These are phyloP conservation scores for Metarhizium guizhouense DNA, from an alignment of 2,329 filamentous ascomycete genomes.

Conservation along the genomic window DNA sequence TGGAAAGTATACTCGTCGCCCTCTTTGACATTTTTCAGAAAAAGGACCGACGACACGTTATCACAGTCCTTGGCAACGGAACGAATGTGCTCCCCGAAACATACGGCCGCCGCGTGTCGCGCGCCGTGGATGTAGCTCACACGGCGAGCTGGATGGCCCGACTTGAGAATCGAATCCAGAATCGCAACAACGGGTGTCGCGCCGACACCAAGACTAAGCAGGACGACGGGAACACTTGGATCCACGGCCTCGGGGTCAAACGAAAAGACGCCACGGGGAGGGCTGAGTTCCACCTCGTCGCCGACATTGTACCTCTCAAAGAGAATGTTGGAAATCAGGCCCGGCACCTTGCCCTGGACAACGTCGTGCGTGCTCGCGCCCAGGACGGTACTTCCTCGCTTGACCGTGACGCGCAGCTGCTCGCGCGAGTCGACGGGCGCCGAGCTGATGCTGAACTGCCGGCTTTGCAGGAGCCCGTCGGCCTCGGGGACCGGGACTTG, in stretches of 20 bases:
- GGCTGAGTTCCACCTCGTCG: constrained; percentile 45
- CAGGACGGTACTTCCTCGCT: constrained; percentile 20
- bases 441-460: constrained; percentile 70
- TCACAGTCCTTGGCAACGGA: constrained; percentile 27
- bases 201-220: constrained; percentile 61
- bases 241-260: constrained; percentile 38
- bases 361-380: constrained; percentile 17
- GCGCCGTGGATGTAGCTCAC: constrained; percentile 58
- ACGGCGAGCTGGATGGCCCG: constrained; percentile 25
- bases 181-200: constrained; percentile 59
- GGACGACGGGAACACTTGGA: constrained; percentile 45
- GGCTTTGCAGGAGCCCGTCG: constrained; percentile 51
- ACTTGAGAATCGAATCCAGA: constrained; percentile 41
- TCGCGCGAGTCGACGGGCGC: constrained; percentile 33
- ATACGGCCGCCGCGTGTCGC: constrained; percentile 38
- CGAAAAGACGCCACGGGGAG: constrained; percentile 53
- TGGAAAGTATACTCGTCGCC: constrained; percentile 49
- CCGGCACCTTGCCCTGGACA: constrained; percentile 26
- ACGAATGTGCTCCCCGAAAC: constrained; percentile 48
- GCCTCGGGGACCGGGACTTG: constrained; percentile 52
- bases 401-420: constrained; percentile 69
- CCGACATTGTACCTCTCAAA: constrained; percentile 39
- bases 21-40: constrained; percentile 42
- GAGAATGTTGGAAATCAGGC: constrained; percentile 45
- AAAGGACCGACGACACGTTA: constrained; percentile 37